Conservation (phyloP, 805 yeast genomes). For the Nakazawaea wickerhamii region DNA sequence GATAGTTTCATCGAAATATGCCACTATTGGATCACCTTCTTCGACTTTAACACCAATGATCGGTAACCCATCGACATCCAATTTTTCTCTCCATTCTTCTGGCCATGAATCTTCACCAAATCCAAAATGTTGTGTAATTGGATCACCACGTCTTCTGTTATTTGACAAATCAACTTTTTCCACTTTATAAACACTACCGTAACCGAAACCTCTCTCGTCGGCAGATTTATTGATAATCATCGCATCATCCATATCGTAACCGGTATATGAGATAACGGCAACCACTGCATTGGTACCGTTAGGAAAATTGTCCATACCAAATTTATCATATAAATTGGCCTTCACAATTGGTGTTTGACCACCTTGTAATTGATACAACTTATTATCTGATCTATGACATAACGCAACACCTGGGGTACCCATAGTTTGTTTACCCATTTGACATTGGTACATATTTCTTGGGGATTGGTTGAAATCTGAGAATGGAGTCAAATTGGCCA, state of each 20-base stretch:
- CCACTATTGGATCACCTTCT: constrained; percentile 95
- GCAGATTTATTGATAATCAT: constrained; percentile 97
- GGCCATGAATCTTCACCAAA: constrained; percentile 95
- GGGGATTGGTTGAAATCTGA: constrained; percentile 99
- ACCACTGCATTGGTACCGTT: constrained; percentile 98
- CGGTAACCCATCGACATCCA: constrained; percentile 93
- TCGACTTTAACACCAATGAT: constrained; percentile 79
- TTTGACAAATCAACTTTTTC: constrained; percentile 82
- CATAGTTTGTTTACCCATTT: constrained; percentile 99
- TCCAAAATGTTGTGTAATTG: constrained; percentile 90
- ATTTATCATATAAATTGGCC: constrained; percentile 88
- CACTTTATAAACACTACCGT: constrained; percentile 93
- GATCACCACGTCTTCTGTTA: constrained; percentile 86
- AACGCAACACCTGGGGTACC: constrained; percentile 99
- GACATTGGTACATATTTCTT: constrained; percentile 91
- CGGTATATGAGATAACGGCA: constrained; percentile 97
- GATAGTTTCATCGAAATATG: constrained; percentile 83
- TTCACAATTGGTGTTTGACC: constrained; percentile 98
- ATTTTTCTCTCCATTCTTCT: constrained; percentile 76
- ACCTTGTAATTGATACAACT: constrained; percentile 83
- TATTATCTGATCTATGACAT: constrained; percentile 89
- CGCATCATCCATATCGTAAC: constrained; percentile 99
- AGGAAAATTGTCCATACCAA: constrained; percentile 98
- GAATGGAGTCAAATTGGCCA: constrained; percentile 96
- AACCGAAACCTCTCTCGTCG: constrained; percentile 96